Percentiles rank a stretch among this genome's conserved stretches.
phyloP scores from a whole-genome alignment of 805 yeast genomes.

The Zygotorulaspora chibaensis region DNA sequence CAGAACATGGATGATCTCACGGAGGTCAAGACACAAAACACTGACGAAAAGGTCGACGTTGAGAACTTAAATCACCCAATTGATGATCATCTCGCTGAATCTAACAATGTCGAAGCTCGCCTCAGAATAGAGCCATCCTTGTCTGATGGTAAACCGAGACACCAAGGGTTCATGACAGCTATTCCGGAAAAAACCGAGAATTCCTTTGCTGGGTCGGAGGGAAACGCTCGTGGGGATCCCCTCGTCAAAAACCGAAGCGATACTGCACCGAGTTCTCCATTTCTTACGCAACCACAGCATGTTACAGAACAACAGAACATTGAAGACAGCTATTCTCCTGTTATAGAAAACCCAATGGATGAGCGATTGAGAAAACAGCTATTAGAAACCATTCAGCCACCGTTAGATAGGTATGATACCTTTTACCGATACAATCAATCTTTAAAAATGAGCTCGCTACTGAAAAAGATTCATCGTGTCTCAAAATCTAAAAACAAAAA shows the following conservation, averaged over 20 bases:
- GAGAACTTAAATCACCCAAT: not conserved
- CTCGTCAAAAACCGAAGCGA: constrained; percentile 1
- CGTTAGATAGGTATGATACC: constrained; percentile 34
- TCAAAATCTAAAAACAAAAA: constrained; percentile 37
- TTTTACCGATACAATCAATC: constrained; percentile 31
- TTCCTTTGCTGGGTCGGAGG: constrained; percentile 17
- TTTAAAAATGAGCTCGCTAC: constrained; percentile 35
- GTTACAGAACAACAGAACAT: not conserved
- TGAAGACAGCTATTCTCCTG: not conserved
- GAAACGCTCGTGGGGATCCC: constrained; percentile 14
- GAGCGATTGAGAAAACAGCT: constrained; percentile 37
- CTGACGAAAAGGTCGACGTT: constrained; percentile 2
- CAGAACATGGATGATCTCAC: constrained; percentile 36
- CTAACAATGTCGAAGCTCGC: not conserved
- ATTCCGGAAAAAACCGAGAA: constrained; percentile 28
- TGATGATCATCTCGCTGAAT: not conserved
- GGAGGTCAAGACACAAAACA: constrained; percentile 26
- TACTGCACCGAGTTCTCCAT: constrained; percentile 29
- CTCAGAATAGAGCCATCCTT: not conserved
- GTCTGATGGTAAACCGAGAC: constrained; percentile 5
- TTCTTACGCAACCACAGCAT: constrained; percentile 29
- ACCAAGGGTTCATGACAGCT: constrained; percentile 28
- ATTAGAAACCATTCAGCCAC: constrained; percentile 37
- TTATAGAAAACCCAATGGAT: constrained; percentile 44
- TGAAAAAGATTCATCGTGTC: constrained; percentile 38